Conservation (phyloP, 2,329 filamentous ascomycete genomes). For the Amauroascus verrucosus region DNA sequence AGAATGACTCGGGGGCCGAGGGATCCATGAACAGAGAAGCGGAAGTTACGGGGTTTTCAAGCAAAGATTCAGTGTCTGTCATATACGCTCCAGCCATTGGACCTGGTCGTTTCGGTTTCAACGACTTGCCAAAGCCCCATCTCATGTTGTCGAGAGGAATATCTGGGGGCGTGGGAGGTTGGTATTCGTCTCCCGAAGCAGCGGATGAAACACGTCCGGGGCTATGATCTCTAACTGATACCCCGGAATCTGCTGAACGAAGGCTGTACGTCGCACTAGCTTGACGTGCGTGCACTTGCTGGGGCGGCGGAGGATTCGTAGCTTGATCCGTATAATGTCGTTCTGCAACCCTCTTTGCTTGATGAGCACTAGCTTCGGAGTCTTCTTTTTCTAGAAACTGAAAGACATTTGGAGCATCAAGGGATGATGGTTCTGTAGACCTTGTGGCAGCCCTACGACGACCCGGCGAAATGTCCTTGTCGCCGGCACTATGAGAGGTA, state of each 20-base stretch:
- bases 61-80: constrained; percentile 15
- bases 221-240: constrained; percentile 26
- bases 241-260: constrained; percentile 28
- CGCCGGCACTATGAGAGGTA: not conserved
- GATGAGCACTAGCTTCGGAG: constrained; percentile 1
- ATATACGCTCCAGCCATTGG: constrained; percentile 18
- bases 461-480: constrained; percentile 1
- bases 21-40: constrained; percentile 25
- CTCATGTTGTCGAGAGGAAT: constrained; percentile 22
- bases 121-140: constrained; percentile 19
- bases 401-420: constrained; percentile 29
- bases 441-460: constrained; percentile 10
- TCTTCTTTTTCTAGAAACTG: constrained; percentile 28
- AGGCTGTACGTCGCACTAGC: constrained; percentile 20
- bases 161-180: constrained; percentile 23
- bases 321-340: constrained; percentile 2
- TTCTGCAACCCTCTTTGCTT: constrained; percentile 3
- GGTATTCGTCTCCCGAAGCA: constrained; percentile 24
- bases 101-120: constrained; percentile 4
- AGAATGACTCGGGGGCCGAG: constrained; percentile 27
- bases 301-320: not conserved
- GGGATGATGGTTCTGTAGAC: constrained; percentile 5
- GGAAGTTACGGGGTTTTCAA: constrained; percentile 19
- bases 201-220: constrained; percentile 27
- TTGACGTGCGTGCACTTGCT: constrained; percentile 15